Conservation (phyloP, 1,284 basidiomycete species). For the Puccinia hordei region DNA sequence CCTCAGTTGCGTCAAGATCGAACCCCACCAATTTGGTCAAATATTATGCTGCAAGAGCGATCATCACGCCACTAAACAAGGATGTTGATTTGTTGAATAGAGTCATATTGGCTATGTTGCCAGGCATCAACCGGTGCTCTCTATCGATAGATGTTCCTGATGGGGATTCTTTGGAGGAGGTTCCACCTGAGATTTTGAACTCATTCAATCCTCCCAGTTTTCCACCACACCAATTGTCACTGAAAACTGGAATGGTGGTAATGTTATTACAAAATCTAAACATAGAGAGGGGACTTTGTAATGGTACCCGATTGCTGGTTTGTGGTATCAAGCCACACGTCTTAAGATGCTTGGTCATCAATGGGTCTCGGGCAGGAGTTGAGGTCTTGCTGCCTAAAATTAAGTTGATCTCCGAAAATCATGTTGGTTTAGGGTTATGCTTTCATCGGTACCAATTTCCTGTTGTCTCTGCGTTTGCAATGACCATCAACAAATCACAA, state of each 20-base stretch:
- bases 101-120: background rate
- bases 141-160: background rate
- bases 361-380: background rate
- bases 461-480: slow-evolving; percentile 61
- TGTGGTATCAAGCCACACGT: background rate
- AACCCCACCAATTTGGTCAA: too few species aligned
- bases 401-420: background rate
- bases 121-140: background rate
- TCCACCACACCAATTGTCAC: background rate
- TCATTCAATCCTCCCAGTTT: background rate
- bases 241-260: slow-evolving; percentile 10
- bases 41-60: too few species aligned
- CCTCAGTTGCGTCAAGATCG: too few species aligned
- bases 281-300: background rate
- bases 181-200: background rate
- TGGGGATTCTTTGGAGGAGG: background rate
- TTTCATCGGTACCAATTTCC: slow-evolving; percentile 61
- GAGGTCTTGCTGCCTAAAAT: slow-evolving; percentile 12
- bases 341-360: background rate
- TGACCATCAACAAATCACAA: slow-evolving; percentile 63
- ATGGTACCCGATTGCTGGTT: slow-evolving; percentile 22
- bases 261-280: slow-evolving; percentile 1
- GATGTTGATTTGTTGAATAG: too few species aligned
- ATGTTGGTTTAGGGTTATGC: slow-evolving; percentile 9
- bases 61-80: too few species aligned